A percentile compares a stretch with the other conserved stretches of the same genome.
Conservation (phyloP, 768 basidiomycete species). For the Trametes cubensis region DNA sequence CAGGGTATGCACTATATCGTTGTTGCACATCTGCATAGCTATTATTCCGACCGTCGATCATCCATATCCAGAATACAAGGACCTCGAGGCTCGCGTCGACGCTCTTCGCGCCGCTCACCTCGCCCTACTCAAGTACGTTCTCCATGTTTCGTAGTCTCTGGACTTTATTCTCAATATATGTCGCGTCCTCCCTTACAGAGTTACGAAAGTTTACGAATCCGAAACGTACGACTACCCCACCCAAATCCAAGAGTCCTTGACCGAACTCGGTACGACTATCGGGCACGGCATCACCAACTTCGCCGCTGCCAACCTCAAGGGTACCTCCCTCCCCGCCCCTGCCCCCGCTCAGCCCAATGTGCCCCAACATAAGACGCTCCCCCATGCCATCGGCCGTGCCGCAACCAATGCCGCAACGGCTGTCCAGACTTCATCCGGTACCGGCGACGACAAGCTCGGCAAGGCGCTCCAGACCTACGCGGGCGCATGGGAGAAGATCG, state of each 20-base stretch:
- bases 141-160: constrained; percentile 2
- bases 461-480: constrained; percentile 80
- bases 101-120: constrained; percentile 81
- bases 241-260: constrained; percentile 81
- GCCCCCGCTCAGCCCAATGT: constrained; percentile 51
- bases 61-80: constrained; percentile 80
- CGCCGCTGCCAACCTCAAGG: constrained; percentile 86
- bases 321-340: constrained; percentile 83
- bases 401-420: constrained; percentile 60
- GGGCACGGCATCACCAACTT: constrained; percentile 79
- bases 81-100: constrained; percentile 93
- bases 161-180: background rate
- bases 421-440: constrained; percentile 47
- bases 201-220: constrained; percentile 84
- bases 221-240: constrained; percentile 91
- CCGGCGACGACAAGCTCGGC: constrained; percentile 67
- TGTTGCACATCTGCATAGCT: background rate
- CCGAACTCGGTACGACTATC: constrained; percentile 71
- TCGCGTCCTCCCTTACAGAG: constrained; percentile 47
- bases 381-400: constrained; percentile 89
- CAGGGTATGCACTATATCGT: constrained; percentile 53
- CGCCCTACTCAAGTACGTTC: constrained; percentile 72
- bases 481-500: constrained; percentile 81
- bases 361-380: constrained; percentile 90
- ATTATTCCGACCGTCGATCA: background rate